Evolutionary conservation across 148 eudicot species (phyloP), one percentile per base, ranked within the genome.

Genomic region (Rhododendron simsii): DNA sequence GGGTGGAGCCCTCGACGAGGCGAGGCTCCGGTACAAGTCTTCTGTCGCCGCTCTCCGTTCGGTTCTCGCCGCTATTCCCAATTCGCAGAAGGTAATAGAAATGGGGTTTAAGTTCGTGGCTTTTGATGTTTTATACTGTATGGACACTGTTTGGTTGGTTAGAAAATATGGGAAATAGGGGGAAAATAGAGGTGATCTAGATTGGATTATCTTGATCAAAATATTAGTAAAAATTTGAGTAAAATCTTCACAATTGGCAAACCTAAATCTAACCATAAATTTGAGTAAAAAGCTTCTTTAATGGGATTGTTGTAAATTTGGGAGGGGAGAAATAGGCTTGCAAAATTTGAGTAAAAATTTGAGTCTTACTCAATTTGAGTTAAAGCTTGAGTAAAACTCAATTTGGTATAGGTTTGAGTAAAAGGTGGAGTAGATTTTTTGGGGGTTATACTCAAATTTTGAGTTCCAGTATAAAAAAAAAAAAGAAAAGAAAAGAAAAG

Each of bases 1-100:
- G 39, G 95, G 99, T 8, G 96, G 98, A 28, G 99, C 96, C 21
- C 95, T 95, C 8, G 95, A 94, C 44, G 94, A 96, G 63, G 94
- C 99, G 18, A 90, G 99, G 9, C 91, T 92, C 50, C 90, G 91
- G 30, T 96, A 93, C 82, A 96, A 92, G 65, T 85, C 96, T n/a
- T 93, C 98, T 7, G 91, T 95, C 3, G 87, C 91, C 21, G 86
- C 98, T 59, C 92, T 96, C 50, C 94, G 98, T 18, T 87, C 90
- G 37, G 91, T 95, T 85, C 94, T 96, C 41, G 69, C 86, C 9
- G 90, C 99, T 57, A 92, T 95, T 69, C 93, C 99, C 74, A 84
- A 88, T 79, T 86, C 93, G 37, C 89, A 90, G 2, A 89, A 89
- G 96, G 99, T 94, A 87, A 44, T 18, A 53, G 26, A 69, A 44